phyloP scores from a whole-genome alignment of 2,329 filamentous ascomycete species.

The Lojkania enalia region DNA sequence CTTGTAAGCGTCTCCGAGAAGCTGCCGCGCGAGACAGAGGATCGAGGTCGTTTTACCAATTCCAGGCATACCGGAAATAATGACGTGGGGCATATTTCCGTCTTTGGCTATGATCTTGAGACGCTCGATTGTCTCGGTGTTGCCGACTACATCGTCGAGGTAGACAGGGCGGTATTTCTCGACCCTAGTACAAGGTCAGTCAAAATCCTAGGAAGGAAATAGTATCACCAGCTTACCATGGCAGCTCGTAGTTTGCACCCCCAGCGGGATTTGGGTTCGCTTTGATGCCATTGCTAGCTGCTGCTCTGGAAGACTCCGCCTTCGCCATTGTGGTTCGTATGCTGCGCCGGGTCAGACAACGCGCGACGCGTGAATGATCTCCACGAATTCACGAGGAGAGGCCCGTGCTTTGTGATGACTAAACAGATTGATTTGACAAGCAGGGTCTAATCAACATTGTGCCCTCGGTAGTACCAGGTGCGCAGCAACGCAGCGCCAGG shows the following conservation, averaged over 20 bases:
- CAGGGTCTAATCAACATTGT: too few relatives aligned
- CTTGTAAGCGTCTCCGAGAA: constrained; percentile 92
- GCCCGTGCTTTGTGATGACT: background rate
- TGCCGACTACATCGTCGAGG: constrained; percentile 95
- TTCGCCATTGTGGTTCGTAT: constrained; percentile 49
- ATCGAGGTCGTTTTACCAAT: constrained; percentile 98
- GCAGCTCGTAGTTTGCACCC: constrained; percentile 69
- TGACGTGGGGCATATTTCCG: constrained; percentile 98
- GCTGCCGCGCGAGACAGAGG: constrained; percentile 85
- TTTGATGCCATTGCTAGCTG: constrained; percentile 48
- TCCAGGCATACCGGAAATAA: constrained; percentile 99
- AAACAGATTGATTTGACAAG: background rate
- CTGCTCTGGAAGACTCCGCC: constrained; percentile 55
- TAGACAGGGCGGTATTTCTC: constrained; percentile 97
- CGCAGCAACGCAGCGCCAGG: too few relatives aligned
- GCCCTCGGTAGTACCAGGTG: too few relatives aligned
- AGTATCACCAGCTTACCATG: constrained; percentile 74
- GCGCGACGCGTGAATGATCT: constrained; percentile 26
- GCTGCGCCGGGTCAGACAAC: constrained; percentile 12
- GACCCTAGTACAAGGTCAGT: constrained; percentile 66
- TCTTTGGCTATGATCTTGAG: constrained; percentile 98
- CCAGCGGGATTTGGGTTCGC: constrained; percentile 45
- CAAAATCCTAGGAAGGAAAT: too few relatives aligned
- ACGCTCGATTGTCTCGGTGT: constrained; percentile 95
- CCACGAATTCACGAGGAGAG: constrained; percentile 24